Conservation (phyloP, 2,329 filamentous ascomycete species). For the Colletotrichum melonis region DNA sequence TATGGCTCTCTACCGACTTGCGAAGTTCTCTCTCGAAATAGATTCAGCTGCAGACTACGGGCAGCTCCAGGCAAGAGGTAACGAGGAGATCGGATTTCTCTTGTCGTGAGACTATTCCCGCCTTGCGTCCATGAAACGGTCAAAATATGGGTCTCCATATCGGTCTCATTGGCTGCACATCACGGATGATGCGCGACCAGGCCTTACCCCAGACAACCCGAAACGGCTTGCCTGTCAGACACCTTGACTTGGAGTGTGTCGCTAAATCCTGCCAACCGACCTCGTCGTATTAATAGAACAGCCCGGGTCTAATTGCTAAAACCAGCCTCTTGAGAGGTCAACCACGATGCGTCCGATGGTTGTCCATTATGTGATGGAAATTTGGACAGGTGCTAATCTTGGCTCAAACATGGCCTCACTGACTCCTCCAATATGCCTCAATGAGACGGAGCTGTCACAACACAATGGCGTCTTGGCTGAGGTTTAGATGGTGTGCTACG, state of each 20-base stretch:
- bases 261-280: conserved; percentile 17
- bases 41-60: not conserved
- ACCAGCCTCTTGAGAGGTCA: not conserved
- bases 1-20: not conserved
- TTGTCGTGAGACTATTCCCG: not conserved
- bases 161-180: not conserved
- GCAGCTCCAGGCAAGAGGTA: not conserved
- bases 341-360: not conserved
- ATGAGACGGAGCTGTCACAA: conserved; percentile 14
- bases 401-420: conserved; percentile 23
- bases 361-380: not conserved
- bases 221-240: conserved; percentile 16
- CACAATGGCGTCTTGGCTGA: not conserved
- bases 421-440: not conserved
- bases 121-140: not conserved
- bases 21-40: not conserved
- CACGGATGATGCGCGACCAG: not conserved
- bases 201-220: conserved; percentile 7
- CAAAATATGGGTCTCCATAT: not conserved
- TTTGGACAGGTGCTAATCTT: not conserved
- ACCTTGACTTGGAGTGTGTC: conserved; percentile 6
- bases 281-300: conserved; percentile 17
- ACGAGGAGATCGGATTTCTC: not conserved
- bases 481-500: not conserved
- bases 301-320: not conserved